Conservation (phyloP, 805 yeast genomes). For the Saturnispora kantuleensis region DNA sequence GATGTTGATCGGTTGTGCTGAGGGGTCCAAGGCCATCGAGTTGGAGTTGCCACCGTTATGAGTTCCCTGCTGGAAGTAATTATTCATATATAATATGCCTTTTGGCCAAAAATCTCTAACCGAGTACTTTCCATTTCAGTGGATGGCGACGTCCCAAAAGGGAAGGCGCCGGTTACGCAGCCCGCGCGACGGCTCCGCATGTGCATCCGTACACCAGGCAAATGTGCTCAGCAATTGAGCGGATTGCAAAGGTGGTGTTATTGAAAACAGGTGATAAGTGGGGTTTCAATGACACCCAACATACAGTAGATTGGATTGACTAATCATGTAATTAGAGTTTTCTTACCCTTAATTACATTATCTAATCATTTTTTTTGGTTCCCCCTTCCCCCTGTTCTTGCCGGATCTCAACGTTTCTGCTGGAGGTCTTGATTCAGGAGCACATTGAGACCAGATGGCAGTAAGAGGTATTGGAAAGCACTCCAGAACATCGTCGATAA, state of each 20-base stretch:
- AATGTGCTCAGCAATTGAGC: neutral
- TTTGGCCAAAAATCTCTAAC: too few species aligned
- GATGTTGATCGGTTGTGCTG: constrained; percentile 31
- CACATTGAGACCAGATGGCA: too few species aligned
- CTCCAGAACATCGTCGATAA: too few species aligned
- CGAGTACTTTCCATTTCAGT: too few species aligned
- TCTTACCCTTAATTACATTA: neutral
- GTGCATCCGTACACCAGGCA: neutral
- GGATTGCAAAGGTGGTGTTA: neutral
- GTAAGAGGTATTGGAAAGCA: too few species aligned
- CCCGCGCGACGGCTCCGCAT: neutral
- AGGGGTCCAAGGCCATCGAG: constrained; percentile 6
- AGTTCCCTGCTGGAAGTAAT: constrained; percentile 2
- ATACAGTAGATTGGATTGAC: neutral
- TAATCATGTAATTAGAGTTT: neutral
- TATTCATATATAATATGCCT: neutral
- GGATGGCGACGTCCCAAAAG: neutral
- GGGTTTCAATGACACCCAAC: neutral
- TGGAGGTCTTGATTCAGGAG: too few species aligned
- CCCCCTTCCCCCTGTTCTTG: neutral
- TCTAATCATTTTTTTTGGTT: neutral
- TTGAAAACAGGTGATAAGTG: too few species aligned
- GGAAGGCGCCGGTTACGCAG: constrained; percentile 5
- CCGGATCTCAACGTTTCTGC: too few species aligned
- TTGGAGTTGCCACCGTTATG: constrained; percentile 16